Percentiles rank a stretch among this genome's conserved stretches.
Evolutionary conservation across 306 rosid species (phyloP).

Genomic region (Trifolium subterraneum): DNA sequence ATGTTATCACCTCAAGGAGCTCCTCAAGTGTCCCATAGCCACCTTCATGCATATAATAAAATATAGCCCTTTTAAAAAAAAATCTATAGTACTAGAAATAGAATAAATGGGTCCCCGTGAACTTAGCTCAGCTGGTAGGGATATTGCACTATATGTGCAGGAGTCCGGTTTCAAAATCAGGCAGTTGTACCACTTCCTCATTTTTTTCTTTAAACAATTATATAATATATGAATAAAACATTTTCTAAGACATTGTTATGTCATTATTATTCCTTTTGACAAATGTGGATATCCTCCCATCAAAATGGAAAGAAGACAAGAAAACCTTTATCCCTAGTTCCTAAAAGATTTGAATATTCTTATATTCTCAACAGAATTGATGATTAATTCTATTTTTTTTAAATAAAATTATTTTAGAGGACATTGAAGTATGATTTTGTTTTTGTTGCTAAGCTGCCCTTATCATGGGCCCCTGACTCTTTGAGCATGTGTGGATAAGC

Average conservation of each 20-base stretch:
- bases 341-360: background rate
- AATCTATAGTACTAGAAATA: background rate
- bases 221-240: background rate
- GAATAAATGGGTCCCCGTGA: too few species aligned
- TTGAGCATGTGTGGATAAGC: constrained; percentile 3
- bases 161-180: too few species aligned
- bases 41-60: constrained; percentile 53
- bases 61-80: background rate
- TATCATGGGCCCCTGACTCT: background rate
- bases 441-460: background rate
- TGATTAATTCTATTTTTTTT: background rate
- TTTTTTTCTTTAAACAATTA: background rate
- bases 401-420: background rate
- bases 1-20: constrained; percentile 94
- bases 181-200: background rate
- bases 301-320: background rate
- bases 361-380: background rate
- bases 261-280: background rate
- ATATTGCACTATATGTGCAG: too few species aligned
- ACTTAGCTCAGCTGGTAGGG: too few species aligned
- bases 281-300: background rate
- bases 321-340: background rate
- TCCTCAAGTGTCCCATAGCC: constrained; percentile 99
- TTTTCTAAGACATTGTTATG: background rate
- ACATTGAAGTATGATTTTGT: background rate